Conservation (phyloP, 495 filamentous ascomycete species). For the Trichoderma reesei region DNA sequence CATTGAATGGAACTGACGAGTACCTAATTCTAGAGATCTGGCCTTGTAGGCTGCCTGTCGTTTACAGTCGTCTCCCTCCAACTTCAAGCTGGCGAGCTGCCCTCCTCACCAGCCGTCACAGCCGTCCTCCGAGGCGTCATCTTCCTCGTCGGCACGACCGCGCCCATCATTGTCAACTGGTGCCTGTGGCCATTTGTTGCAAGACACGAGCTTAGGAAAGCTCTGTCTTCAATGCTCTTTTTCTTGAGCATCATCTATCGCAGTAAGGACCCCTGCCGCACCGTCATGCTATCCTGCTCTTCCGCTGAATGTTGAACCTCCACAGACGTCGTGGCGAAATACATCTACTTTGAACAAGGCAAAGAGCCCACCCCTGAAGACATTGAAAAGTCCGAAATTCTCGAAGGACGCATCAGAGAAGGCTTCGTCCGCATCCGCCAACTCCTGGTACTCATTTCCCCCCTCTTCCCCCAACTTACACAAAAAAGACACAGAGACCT, state of each 20-base stretch:
- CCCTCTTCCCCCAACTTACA: background rate
- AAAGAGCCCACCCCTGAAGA: slow-evolving; percentile 39
- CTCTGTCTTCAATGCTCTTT: slow-evolving; percentile 43
- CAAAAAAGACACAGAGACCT: background rate
- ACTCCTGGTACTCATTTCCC: slow-evolving; percentile 30
- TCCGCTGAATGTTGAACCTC: too few relatives aligned
- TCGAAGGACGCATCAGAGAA: slow-evolving; percentile 47
- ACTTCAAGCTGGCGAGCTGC: slow-evolving; percentile 24
- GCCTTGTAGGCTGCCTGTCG: slow-evolving; percentile 43
- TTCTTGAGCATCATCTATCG: slow-evolving; percentile 45
- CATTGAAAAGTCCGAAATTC: slow-evolving; percentile 44
- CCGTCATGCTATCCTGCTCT: background rate
- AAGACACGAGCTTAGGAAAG: slow-evolving; percentile 47
- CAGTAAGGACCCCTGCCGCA: slow-evolving; percentile 16
- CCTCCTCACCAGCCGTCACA: slow-evolving; percentile 28
- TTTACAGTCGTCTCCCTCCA: slow-evolving; percentile 46
- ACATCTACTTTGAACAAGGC: slow-evolving; percentile 46
- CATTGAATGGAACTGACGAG: background rate
- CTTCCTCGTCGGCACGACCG: slow-evolving; percentile 41
- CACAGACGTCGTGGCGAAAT: slow-evolving; percentile 42
- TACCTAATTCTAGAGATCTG: slow-evolving; percentile 27
- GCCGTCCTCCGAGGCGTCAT: slow-evolving; percentile 39
- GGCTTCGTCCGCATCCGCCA: slow-evolving; percentile 50
- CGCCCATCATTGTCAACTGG: slow-evolving; percentile 46
- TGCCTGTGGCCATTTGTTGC: slow-evolving; percentile 51